Evolutionary conservation across 2,329 filamentous ascomycete species (phyloP), one percentile per base, ranked within the genome.

Genomic region (Ambrosiella beaveri): DNA sequence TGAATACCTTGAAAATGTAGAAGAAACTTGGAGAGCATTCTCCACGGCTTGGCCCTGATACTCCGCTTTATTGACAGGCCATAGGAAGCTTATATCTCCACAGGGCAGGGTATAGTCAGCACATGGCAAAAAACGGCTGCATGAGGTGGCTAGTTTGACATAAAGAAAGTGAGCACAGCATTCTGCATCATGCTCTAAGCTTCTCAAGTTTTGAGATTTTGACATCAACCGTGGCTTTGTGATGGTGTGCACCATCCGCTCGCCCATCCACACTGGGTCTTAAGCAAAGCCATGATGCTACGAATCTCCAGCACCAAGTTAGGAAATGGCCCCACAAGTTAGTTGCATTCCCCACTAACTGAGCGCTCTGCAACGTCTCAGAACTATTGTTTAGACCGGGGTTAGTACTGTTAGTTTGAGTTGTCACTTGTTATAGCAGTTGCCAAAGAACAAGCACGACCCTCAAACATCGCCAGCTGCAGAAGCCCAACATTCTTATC

Each of bases 201-300:
- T 53, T n/a, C 35, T 38, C 51, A n/a, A 36, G 51, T 53, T 53
- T 53, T 36, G 38, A 39, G 38, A 12, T n/a, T 39, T n/a, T 39
- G 37, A 53, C 51, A 35, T 53, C 13, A 53, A 53, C 51, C 13
- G 35, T 53, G 51, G 51, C 51, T 37, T 36, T 53, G 51, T 39
- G 15, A n/a, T 38, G 6, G n/a, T 53, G n/a, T 36, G 15, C 12
- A 9, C 13, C 44, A 47, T 13, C 44, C 44, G 7, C n/a, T 8
- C n/a, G 44, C 8, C 51, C 27, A 17, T 15, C 51, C 13, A 38
- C 35, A 40, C 15, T 12, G 35, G 35, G 51, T 7, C 44, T 47
- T 17, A 38, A 9, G 35, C 19, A 39, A n/a, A 37, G 35, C 51
- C 35, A 38, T 53, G 51, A 37, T 35, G 35, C 51, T 39, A 38